Conservation (phyloP, 306 rosid species). For the Ochetophila trinervis region DNA sequence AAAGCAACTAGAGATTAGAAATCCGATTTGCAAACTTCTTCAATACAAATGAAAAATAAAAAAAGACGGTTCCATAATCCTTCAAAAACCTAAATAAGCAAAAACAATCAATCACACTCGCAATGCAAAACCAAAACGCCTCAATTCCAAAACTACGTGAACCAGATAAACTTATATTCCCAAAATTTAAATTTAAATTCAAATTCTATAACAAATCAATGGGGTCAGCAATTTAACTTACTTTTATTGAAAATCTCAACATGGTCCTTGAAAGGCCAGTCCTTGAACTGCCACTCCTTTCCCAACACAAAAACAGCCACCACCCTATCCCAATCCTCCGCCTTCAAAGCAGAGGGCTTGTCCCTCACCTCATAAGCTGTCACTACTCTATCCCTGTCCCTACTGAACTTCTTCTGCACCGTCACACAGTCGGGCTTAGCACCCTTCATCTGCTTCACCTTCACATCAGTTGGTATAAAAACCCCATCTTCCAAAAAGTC, state of each 20-base stretch:
- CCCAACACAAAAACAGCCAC: conserved; percentile 95
- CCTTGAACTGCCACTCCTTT: conserved; percentile 86
- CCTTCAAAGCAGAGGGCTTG: conserved; percentile 78
- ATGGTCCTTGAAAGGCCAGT: conserved; percentile 66
- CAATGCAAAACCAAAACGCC: conserved; percentile 1
- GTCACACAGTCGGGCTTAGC: conserved; percentile 89
- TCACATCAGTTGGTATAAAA: conserved; percentile 80
- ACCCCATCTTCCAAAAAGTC: conserved; percentile 95
- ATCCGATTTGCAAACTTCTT: not conserved
- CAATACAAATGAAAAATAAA: not conserved
- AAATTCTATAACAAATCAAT: conserved; percentile 10
- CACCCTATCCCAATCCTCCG: conserved; percentile 96
- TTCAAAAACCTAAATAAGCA: not conserved
- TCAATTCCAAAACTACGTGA: not conserved
- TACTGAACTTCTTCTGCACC: conserved; percentile 96
- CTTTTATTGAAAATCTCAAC: conserved; percentile 63
- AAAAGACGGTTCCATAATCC: not conserved
- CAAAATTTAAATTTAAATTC: not conserved
- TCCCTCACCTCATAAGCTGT: conserved; percentile 98
- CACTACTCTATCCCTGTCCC: conserved; percentile 85
- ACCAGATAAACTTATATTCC: not conserved
- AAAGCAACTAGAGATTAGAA: not conserved
- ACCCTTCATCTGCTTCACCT: conserved; percentile 94
- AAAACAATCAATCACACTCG: conserved; percentile 7
- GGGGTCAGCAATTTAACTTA: conserved; percentile 31